Evolutionary conservation across 345 rosid genomes (phyloP), one percentile per base, ranked within the genome.

Genomic region (Eucalyptus globulus): DNA sequence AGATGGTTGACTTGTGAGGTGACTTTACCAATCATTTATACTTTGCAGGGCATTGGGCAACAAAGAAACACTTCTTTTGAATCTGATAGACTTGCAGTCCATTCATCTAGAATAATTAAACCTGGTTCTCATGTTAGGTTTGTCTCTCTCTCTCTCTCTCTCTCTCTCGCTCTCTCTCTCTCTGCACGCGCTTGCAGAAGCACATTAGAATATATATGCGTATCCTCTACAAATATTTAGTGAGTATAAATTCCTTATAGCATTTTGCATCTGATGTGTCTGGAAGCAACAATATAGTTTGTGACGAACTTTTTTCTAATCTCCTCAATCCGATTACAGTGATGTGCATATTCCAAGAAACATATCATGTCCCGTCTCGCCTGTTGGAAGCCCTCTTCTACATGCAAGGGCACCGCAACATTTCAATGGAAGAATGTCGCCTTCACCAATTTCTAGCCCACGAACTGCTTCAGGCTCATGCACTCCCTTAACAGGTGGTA

Each of bases 391-490:
- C 93, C 96, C 95, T 56, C 95, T 93, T 80, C 91, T 93, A 60
- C 93, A 89, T 89, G 88, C 95, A 86, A 94, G 95, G 89, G 94
- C 95, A 13, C 95, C 95, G 2, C 95, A 91, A 86, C 91, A 92
- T 87, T 91, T 93, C 72, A 94, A 91, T 49, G 96, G 95, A 89
- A 95, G 94, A 89, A 92, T 93, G 94, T 95, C 96, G 83, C 95
- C 96, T 80, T 94, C 96, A 56, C 96, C 95, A 6, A 93, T 95
- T 81, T 92, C 96, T 56, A 95, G 95, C 90, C 96, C 96, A 3
- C 90, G 94, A 87, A 91, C 95, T 16, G 88, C 94, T 87, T 94
- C 96, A 83, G 96, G 95, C 56, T 89, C 96, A 24, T 95, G 95
- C 83, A 94, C 95, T 40, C 96, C 95, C 83, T 90, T 94, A 54